Conservation (phyloP, 257 asterid genomes). For the Penstemon eatonii region DNA sequence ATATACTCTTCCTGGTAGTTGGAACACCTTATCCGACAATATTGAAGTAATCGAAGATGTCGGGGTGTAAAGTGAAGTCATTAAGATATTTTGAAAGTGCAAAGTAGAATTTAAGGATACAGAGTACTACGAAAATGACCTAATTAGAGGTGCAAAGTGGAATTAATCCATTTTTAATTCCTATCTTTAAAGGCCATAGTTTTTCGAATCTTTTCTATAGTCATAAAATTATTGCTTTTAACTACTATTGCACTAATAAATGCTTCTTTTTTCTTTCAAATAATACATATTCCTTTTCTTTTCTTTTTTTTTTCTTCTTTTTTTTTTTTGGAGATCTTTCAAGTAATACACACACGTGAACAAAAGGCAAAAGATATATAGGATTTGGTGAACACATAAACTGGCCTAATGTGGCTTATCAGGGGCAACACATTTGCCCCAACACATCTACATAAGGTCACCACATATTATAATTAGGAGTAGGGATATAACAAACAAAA, state of each 20-base stretch:
- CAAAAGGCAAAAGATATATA: neutral
- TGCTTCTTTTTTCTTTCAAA: neutral
- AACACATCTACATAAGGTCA: constrained; percentile 35
- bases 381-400: constrained; percentile 26
- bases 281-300: neutral
- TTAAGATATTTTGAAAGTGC: no score
- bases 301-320: no score
- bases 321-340: neutral
- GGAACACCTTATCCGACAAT: no score
- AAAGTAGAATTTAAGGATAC: no score
- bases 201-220: neutral
- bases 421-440: constrained; percentile 36
- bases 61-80: no score
- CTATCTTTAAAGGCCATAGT: no score
- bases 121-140: no score
- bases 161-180: no score
- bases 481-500: constrained; percentile 30
- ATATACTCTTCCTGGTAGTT: no score
- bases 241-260: neutral
- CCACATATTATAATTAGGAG: constrained; percentile 27
- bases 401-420: constrained; percentile 19
- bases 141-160: no score
- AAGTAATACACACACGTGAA: neutral
- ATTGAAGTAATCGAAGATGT: no score
- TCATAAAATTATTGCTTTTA: neutral